A percentile compares a stretch with the other conserved stretches of the same genome.
phyloP scores from a whole-genome alignment of 305 asterid species.

The Fraxinus sp. region DNA sequence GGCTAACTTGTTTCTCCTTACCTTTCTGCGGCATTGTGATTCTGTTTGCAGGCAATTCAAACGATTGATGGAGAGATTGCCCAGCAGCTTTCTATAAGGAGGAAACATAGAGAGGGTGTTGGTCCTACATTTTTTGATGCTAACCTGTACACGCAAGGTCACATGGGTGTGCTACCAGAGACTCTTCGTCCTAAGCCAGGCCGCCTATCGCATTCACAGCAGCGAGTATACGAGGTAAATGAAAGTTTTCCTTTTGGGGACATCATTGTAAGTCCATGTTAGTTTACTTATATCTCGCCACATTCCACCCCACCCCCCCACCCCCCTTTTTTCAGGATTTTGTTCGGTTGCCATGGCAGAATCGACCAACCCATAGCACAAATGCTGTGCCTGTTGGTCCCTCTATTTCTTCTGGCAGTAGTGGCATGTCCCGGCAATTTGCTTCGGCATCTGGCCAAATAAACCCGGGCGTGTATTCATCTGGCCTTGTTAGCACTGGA shows the following conservation, averaged over 20 bases:
- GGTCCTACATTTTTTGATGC: conserved; percentile 75
- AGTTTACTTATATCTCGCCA: background rate
- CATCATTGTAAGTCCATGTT: too few relatives aligned
- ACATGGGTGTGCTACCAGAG: conserved; percentile 76
- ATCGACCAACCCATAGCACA: conserved; percentile 70
- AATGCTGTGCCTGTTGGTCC: conserved; percentile 70
- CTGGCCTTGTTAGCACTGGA: conserved; percentile 63
- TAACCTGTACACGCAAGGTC: conserved; percentile 66
- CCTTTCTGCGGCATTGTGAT: background rate
- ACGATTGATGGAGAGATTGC: conserved; percentile 91
- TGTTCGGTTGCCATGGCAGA: conserved; percentile 96
- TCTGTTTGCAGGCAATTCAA: conserved; percentile 70
- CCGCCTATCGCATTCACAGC: conserved; percentile 85
- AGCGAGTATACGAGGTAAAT: conserved; percentile 72
- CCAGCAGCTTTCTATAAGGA: conserved; percentile 67
- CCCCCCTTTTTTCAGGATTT: conserved; percentile 51
- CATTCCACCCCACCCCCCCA: background rate
- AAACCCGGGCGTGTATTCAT: conserved; percentile 45
- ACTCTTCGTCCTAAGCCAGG: conserved; percentile 98
- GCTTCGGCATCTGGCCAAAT: conserved; percentile 61
- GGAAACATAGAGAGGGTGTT: conserved; percentile 79
- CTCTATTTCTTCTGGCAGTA: conserved; percentile 52
- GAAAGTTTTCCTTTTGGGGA: conserved; percentile 3
- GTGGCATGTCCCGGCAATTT: conserved; percentile 59
- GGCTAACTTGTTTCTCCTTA: background rate